Conservation (phyloP, 371 early-diverging fungal species). For the Caulochytrium protostelioides region DNA sequence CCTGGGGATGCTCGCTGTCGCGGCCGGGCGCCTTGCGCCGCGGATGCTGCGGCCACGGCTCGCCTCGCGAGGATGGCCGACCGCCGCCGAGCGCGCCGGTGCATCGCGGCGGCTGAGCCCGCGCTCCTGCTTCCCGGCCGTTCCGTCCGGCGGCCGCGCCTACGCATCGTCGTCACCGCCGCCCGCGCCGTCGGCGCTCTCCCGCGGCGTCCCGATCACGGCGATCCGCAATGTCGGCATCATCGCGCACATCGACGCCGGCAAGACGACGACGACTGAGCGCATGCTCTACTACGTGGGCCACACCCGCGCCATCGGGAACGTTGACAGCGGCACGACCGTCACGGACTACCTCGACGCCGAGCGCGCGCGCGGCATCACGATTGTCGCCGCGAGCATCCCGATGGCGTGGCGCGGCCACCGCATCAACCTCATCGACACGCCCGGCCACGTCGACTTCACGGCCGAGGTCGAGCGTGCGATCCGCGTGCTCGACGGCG, state of each 20-base stretch:
- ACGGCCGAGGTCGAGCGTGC: constrained; percentile 87
- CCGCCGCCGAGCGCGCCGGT: no score
- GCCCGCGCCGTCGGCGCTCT: no score
- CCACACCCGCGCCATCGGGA: constrained; percentile 60
- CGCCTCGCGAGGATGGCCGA: no score
- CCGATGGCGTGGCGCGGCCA: constrained; percentile 73
- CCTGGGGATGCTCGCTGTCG: no score
- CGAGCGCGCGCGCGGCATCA: constrained; percentile 85
- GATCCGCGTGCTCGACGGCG: constrained; percentile 80
- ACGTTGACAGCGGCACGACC: constrained; percentile 76
- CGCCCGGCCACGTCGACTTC: constrained; percentile 92
- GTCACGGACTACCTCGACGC: constrained; percentile 79
- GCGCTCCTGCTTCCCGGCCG: no score
- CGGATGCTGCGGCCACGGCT: no score
- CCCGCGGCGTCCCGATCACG: neutral
- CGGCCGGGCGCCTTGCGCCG: no score
- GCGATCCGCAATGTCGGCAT: constrained; percentile 77
- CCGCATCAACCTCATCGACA: constrained; percentile 78
- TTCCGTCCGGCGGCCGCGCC: no score
- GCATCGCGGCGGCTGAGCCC: no score
- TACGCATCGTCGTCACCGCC: no score
- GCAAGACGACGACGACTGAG: constrained; percentile 91
- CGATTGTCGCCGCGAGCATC: constrained; percentile 83
- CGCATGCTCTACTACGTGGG: constrained; percentile 90
- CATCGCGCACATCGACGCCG: constrained; percentile 93